Percentiles rank a stretch among this genome's conserved stretches.
Evolutionary conservation across 164 flowering plant species (phyloP).

Genomic region (Vitis amurensis): DNA sequence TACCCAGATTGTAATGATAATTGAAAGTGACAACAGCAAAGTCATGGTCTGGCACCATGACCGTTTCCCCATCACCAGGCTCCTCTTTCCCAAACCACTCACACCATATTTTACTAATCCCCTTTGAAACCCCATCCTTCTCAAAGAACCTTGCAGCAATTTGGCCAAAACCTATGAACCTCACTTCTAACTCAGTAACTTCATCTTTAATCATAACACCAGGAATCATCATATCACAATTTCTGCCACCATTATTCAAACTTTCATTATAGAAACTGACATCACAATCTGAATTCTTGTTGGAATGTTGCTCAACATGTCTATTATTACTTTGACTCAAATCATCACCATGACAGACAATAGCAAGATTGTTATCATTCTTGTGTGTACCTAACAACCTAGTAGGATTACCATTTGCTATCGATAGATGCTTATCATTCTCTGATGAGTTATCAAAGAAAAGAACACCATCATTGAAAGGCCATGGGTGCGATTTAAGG

Average conservation of each 20-base stretch:
- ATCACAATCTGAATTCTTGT: constrained; percentile 5
- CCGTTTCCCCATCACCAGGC: constrained; percentile 18
- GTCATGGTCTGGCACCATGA: constrained; percentile 49
- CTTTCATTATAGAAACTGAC: constrained; percentile 4
- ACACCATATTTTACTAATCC: constrained; percentile 78
- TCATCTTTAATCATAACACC: constrained; percentile 54
- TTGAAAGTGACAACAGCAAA: constrained; percentile 66
- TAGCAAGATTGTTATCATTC: constrained; percentile 29
- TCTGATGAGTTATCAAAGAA: constrained; percentile 61
- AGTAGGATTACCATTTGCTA: constrained; percentile 11
- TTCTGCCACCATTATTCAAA: constrained; percentile 11
- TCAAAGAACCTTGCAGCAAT: constrained; percentile 55
- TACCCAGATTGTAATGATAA: constrained; percentile 61
- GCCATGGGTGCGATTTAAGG: constrained; percentile 77
- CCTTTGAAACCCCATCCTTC: constrained; percentile 26
- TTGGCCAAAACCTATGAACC: constrained; percentile 57
- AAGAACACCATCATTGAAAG: constrained; percentile 85
- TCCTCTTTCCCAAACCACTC: constrained; percentile 73
- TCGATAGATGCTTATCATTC: constrained; percentile 22
- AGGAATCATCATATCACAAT: constrained; percentile 50
- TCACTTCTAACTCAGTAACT: constrained; percentile 46
- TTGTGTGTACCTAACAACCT: constrained; percentile 25
- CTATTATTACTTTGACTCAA: background rate
- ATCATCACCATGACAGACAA: constrained; percentile 29
- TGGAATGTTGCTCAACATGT: background rate